phyloP scores from a whole-genome alignment of 2,329 filamentous ascomycete species.

The Botrytis elliptica region DNA sequence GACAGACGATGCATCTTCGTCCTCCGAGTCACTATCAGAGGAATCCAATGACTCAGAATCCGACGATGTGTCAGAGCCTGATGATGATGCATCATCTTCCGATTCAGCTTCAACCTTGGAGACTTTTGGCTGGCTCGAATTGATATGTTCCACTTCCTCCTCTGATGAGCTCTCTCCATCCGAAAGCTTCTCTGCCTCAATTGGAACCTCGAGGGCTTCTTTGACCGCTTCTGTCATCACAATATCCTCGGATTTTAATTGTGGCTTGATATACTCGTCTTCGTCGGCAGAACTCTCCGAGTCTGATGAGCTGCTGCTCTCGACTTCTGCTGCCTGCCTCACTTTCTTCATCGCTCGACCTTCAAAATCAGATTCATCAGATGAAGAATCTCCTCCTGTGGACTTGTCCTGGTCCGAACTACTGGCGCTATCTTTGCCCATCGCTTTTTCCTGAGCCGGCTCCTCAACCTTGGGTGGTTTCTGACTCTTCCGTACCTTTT shows the following conservation, averaged over 20 bases:
- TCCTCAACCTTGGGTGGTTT: constrained; percentile 10
- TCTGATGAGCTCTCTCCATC: neutral
- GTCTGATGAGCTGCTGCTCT: constrained; percentile 11
- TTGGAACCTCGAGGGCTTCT: constrained; percentile 1
- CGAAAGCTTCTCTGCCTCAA: neutral
- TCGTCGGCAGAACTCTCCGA: constrained; percentile 17
- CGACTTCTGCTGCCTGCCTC: constrained; percentile 4
- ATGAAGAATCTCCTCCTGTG: constrained; percentile 32
- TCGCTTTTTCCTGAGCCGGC: neutral
- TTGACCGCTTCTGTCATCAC: neutral
- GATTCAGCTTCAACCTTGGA: constrained; percentile 12
- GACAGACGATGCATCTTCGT: constrained; percentile 19
- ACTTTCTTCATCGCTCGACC: constrained; percentile 1
- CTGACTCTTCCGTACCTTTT: constrained; percentile 25
- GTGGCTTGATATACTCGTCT: constrained; percentile 7
- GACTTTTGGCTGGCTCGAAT: neutral
- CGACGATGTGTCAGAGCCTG: constrained; percentile 30
- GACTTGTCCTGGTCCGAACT: constrained; percentile 30
- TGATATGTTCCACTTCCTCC: neutral
- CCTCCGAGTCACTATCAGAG: constrained; percentile 11
- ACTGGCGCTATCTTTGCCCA: neutral
- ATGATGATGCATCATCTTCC: constrained; percentile 9
- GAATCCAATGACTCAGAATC: constrained; percentile 30
- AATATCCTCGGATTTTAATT: neutral
- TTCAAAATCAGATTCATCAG: constrained; percentile 17